These are phyloP conservation scores for Cicer arietinum DNA, from an alignment of 306 rosid species.

Conservation along the genomic window DNA sequence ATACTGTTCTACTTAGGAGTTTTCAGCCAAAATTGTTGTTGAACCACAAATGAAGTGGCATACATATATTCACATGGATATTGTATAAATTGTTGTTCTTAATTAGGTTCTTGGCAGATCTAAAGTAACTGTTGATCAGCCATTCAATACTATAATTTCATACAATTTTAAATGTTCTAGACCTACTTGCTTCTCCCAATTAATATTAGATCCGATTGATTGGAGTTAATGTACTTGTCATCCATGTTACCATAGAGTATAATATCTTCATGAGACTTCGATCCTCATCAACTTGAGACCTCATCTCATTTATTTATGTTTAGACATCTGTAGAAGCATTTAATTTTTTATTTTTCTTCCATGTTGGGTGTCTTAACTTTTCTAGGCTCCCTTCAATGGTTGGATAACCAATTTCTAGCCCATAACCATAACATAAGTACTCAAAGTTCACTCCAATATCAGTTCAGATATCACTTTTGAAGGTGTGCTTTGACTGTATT, in stretches of 20 bases:
- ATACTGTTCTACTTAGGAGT: conserved; percentile 23
- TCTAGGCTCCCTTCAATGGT: conserved; percentile 2
- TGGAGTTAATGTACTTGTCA: not conserved
- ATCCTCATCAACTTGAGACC: conserved; percentile 6
- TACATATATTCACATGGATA: not conserved
- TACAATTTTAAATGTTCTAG: conserved; percentile 4
- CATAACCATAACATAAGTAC: not conserved
- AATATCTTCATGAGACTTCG: not conserved
- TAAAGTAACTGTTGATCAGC: conserved; percentile 20
- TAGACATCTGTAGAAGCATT: conserved; percentile 16
- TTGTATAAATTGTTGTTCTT: conserved; percentile 22
- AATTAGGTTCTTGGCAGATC: conserved; percentile 22
- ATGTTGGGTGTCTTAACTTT: not conserved
- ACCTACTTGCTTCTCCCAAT: conserved; percentile 6
- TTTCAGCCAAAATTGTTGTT: conserved; percentile 27
- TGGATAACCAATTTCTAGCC: not conserved
- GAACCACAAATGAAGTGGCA: conserved; percentile 39
- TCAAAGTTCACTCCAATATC: too few relatives aligned
- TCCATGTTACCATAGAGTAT: not conserved
- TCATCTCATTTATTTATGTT: not conserved
- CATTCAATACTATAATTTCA: conserved; percentile 8
- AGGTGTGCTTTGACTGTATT: too few relatives aligned
- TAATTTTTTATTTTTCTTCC: too few relatives aligned
- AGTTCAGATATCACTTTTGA: too few relatives aligned
- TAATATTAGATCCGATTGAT: not conserved